Percentiles rank a stretch among this genome's conserved stretches.
Evolutionary conservation across 2,329 filamentous ascomycete species (phyloP).

Genomic region (Xylariales sp.): DNA sequence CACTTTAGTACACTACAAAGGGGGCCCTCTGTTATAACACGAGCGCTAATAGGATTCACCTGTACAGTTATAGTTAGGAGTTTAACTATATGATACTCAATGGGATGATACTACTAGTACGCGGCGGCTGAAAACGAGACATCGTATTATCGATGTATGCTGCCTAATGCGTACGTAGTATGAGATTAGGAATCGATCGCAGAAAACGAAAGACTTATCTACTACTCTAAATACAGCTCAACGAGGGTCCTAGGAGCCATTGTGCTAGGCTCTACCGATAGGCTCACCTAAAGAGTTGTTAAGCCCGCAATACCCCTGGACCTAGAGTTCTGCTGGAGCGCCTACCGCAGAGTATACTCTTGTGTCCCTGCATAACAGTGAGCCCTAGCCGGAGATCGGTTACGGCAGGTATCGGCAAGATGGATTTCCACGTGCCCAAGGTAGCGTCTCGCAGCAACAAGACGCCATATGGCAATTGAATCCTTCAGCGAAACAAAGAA

Average conservation of each 20-base stretch:
- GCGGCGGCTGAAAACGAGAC: no score
- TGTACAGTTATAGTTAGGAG: no score
- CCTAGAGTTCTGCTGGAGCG: no score
- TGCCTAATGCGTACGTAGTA: background rate
- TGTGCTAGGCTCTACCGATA: background rate
- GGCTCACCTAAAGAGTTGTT: no score
- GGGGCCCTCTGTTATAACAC: no score
- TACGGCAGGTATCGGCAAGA: no score
- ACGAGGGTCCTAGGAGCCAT: background rate
- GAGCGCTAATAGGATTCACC: no score
- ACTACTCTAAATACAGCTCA: background rate
- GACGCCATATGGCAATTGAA: background rate
- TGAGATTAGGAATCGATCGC: background rate
- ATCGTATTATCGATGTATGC: background rate
- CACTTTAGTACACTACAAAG: no score
- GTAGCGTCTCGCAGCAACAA: no score
- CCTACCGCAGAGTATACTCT: no score
- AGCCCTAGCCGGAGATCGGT: no score
- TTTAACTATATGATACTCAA: background rate
- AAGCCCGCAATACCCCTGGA: background rate
- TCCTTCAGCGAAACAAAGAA: background rate
- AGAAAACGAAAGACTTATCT: background rate
- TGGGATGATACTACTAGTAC: background rate
- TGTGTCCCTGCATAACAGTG: background rate
- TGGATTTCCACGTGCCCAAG: no score